phyloP scores from a whole-genome alignment of 345 rosid genomes.

The Populus alba region DNA sequence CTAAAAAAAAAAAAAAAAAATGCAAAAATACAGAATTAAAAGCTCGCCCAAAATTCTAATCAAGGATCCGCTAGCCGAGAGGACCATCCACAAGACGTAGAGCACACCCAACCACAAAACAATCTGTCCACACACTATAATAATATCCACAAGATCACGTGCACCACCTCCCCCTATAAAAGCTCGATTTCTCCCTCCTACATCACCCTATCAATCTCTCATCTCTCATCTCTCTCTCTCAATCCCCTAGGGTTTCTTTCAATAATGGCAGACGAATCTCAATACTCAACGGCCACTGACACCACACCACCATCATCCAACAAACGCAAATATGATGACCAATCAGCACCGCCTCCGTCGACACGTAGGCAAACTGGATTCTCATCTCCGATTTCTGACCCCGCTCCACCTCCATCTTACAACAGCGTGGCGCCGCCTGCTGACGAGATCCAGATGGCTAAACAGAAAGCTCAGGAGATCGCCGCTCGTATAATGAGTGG shows the following conservation, averaged over 20 bases:
- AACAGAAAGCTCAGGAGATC: constrained; percentile 86
- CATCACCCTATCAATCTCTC: neutral
- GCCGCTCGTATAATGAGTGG: constrained; percentile 73
- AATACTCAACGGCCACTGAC: constrained; percentile 56
- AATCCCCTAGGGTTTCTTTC: constrained; percentile 4
- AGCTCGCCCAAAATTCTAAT: neutral
- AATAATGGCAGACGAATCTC: constrained; percentile 92
- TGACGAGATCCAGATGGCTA: constrained; percentile 82
- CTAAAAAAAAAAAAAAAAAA: neutral
- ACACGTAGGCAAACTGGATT: constrained; percentile 78
- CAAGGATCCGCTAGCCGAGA: too few species aligned
- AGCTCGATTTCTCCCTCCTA: neutral
- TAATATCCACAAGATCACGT: neutral
- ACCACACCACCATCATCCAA: constrained; percentile 30
- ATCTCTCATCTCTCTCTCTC: neutral
- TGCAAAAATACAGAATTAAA: neutral
- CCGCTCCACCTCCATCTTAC: constrained; percentile 49
- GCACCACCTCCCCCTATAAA: constrained; percentile 4
- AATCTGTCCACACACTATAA: neutral
- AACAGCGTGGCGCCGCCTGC: constrained; percentile 74
- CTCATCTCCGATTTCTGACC: constrained; percentile 60
- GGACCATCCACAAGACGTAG: too few species aligned
- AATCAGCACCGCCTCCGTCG: constrained; percentile 45
- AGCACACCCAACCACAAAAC: too few species aligned
- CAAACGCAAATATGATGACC: constrained; percentile 95